Conservation (phyloP, 176 grass and related monocot species). For the Hordeum vulgare region DNA sequence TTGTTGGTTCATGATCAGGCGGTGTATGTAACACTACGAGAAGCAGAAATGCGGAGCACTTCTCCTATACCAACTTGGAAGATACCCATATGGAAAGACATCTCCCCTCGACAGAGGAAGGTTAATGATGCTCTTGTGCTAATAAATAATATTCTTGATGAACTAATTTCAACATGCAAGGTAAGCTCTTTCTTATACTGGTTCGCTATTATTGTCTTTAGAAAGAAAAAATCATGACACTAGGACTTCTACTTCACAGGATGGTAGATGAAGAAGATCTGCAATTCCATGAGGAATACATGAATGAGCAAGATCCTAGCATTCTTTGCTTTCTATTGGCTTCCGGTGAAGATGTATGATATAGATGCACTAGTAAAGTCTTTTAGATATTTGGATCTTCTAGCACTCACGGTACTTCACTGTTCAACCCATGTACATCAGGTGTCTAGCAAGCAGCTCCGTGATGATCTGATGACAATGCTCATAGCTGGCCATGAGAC, state of each 20-base stretch:
- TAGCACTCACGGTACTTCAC: conserved; percentile 1
- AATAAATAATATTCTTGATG: conserved; percentile 75
- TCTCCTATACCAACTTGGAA: conserved; percentile 96
- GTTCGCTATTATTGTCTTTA: not conserved
- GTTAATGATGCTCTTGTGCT: conserved; percentile 82
- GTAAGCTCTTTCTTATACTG: conserved; percentile 27
- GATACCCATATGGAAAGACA: conserved; percentile 99
- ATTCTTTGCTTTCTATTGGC: conserved; percentile 97
- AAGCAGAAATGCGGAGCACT: conserved; percentile 92
- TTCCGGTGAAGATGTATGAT: conserved; percentile 87
- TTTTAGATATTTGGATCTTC: not conserved
- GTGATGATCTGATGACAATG: conserved; percentile 96
- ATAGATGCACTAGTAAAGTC: not conserved
- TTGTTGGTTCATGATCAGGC: conserved; percentile 46
- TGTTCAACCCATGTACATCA: conserved; percentile 28
- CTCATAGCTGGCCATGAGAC: conserved; percentile 97
- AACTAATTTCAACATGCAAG: conserved; percentile 85
- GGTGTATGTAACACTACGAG: conserved; percentile 61
- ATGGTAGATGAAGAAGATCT: conserved; percentile 93
- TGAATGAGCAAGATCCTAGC: conserved; percentile 98
- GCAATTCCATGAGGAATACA: conserved; percentile 91
- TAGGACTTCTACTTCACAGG: conserved; percentile 42
- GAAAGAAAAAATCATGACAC: not conserved
- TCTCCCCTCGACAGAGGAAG: conserved; percentile 89
- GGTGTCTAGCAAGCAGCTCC: conserved; percentile 94